Evolutionary conservation across 805 yeast species (phyloP).

Genomic region (Sungouiozyma ichnusensis): DNA sequence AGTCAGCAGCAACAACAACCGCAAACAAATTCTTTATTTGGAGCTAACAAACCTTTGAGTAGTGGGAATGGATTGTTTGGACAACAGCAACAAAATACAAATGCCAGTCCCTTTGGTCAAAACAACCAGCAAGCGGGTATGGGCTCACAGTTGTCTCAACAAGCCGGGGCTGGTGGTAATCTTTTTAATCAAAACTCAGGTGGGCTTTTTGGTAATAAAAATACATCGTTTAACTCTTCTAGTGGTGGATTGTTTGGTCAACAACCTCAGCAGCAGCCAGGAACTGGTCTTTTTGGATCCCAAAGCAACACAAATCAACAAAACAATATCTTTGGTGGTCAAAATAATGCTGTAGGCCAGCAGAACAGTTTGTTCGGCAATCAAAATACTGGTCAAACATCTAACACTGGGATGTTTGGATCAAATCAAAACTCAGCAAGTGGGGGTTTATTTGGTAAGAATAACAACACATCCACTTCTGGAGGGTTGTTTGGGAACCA

Average conservation of each 20-base stretch:
- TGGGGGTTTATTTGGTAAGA: slow-evolving; percentile 29
- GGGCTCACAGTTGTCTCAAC: background rate
- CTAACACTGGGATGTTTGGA: slow-evolving; percentile 31
- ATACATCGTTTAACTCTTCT: slow-evolving; percentile 10
- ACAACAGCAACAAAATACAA: background rate
- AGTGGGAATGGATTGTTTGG: background rate
- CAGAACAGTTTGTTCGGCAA: slow-evolving; percentile 11
- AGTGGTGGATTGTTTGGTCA: slow-evolving; percentile 30
- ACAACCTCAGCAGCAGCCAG: slow-evolving; percentile 3
- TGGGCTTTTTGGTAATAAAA: slow-evolving; percentile 14
- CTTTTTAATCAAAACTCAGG: slow-evolving; percentile 28
- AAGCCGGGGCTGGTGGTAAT: slow-evolving; percentile 16
- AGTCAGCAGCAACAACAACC: slow-evolving; percentile 7
- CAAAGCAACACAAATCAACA: slow-evolving; percentile 5
- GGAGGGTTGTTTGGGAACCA: slow-evolving; percentile 24
- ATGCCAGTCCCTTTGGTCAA: slow-evolving; percentile 3
- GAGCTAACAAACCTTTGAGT: background rate
- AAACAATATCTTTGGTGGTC: slow-evolving; percentile 1
- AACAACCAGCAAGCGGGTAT: slow-evolving; percentile 3
- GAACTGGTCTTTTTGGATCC: slow-evolving; percentile 32
- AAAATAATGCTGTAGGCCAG: slow-evolving; percentile 19
- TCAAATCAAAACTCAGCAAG: slow-evolving; percentile 16
- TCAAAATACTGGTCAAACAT: slow-evolving; percentile 12
- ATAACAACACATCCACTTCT: slow-evolving; percentile 14
- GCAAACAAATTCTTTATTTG: background rate